Conservation (phyloP, 2,329 filamentous ascomycete species). For the Rugonectria rugulosa region DNA sequence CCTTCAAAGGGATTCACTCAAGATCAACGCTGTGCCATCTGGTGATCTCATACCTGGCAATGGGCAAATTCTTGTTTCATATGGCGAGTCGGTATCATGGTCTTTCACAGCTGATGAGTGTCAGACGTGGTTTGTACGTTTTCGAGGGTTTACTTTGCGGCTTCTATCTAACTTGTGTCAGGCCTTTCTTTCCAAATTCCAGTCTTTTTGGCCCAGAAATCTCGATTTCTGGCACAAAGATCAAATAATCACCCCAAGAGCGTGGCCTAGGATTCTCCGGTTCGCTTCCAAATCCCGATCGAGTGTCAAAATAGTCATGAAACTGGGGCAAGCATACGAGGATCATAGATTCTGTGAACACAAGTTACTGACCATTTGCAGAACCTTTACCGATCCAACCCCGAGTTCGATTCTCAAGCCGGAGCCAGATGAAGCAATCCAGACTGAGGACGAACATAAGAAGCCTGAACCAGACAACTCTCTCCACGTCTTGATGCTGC, state of each 20-base stretch:
- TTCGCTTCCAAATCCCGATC: constrained; percentile 31
- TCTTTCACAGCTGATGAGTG: constrained; percentile 49
- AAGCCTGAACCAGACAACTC: constrained; percentile 13
- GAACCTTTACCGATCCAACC: constrained; percentile 23
- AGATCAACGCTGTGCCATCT: constrained; percentile 40
- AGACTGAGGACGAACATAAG: constrained; percentile 8
- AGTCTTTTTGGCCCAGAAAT: constrained; percentile 50
- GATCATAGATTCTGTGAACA: background rate
- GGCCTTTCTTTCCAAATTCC: constrained; percentile 52
- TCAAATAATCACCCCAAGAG: constrained; percentile 36
- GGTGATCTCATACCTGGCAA: constrained; percentile 24
- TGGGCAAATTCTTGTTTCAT: constrained; percentile 45
- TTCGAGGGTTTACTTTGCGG: background rate
- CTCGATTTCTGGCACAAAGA: constrained; percentile 48
- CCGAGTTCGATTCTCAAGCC: constrained; percentile 24
- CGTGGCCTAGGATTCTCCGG: constrained; percentile 43
- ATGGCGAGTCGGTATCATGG: constrained; percentile 48
- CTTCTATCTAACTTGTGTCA: constrained; percentile 20
- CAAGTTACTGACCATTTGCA: background rate
- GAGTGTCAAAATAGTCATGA: constrained; percentile 36
- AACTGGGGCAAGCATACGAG: constrained; percentile 23
- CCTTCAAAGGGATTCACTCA: constrained; percentile 45
- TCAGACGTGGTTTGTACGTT: constrained; percentile 53
- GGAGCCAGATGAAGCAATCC: constrained; percentile 17
- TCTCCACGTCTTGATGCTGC: constrained; percentile 32